phyloP scores from a whole-genome alignment of 2,329 filamentous ascomycete genomes.

The Botrytis fragariae region DNA sequence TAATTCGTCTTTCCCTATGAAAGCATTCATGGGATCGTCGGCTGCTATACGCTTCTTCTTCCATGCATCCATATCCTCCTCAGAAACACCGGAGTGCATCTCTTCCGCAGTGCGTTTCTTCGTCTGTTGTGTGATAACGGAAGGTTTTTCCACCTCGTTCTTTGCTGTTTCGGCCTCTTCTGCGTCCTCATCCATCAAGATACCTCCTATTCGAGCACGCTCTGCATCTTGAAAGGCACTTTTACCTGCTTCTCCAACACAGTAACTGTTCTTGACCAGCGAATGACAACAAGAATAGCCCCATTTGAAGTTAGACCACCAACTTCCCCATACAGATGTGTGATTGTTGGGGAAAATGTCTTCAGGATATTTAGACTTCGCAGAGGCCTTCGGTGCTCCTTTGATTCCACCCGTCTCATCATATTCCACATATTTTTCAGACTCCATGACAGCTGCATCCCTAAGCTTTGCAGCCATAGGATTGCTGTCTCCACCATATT shows the following conservation, averaged over 20 bases:
- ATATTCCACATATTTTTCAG: conserved; percentile 89
- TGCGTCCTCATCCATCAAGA: conserved; percentile 32
- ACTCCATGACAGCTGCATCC: conserved; percentile 70
- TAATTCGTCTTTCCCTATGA: conserved; percentile 61
- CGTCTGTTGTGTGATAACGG: conserved; percentile 30
- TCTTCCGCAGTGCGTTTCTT: conserved; percentile 78
- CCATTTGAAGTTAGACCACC: conserved; percentile 96
- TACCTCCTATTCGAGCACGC: conserved; percentile 49
- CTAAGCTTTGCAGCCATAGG: conserved; percentile 59
- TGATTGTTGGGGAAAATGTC: conserved; percentile 90
- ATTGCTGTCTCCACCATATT: conserved; percentile 72
- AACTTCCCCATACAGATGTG: conserved; percentile 89
- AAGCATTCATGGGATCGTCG: conserved; percentile 83
- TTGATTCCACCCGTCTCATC: conserved; percentile 88
- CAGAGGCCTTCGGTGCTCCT: conserved; percentile 71
- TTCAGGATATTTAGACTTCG: conserved; percentile 88
- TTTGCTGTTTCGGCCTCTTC: conserved; percentile 36
- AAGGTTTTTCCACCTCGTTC: conserved; percentile 38
- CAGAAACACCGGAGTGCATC: conserved; percentile 72
- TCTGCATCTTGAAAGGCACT: conserved; percentile 76
- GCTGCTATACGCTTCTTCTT: conserved; percentile 69
- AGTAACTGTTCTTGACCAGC: conserved; percentile 93
- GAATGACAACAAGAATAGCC: conserved; percentile 96
- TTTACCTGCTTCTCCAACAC: conserved; percentile 87
- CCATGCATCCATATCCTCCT: conserved; percentile 85